Conservation (phyloP, 2,329 filamentous ascomycete genomes). For the Trichoderma simmonsii region DNA sequence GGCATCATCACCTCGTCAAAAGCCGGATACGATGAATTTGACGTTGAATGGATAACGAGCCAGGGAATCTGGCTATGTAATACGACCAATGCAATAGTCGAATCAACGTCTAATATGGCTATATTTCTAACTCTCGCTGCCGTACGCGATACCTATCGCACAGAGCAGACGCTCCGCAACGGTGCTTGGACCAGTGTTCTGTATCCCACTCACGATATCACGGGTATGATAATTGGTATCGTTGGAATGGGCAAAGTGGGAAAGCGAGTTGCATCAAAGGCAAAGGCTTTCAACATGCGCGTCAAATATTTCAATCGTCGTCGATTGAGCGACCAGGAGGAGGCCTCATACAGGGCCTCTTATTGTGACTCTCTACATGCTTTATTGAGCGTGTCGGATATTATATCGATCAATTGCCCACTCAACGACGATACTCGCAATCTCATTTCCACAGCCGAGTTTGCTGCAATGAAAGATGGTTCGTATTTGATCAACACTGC, state of each 20-base stretch:
- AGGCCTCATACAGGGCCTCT: not conserved
- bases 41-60: not conserved
- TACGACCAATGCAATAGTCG: not conserved
- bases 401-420: not conserved
- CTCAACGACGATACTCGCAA: not conserved
- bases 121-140: not conserved
- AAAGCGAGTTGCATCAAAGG: not conserved
- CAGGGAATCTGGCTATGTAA: not conserved
- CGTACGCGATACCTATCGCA: not conserved
- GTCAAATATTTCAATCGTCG: not conserved
- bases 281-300: not conserved
- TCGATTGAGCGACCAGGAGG: not conserved
- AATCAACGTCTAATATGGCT: not conserved
- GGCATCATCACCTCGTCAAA: not conserved
- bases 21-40: not conserved
- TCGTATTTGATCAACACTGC: not conserved
- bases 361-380: not conserved
- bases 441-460: not conserved
- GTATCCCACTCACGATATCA: not conserved
- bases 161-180: not conserved
- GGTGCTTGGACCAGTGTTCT: not conserved
- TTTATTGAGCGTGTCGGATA: not conserved
- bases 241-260: not conserved
- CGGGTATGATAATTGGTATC: not conserved
- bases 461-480: not conserved